Percentiles rank a stretch among this genome's conserved stretches.
Conservation (phyloP, 1,284 basidiomycete species). For the Apiotrichum akiyoshidainum region DNA sequence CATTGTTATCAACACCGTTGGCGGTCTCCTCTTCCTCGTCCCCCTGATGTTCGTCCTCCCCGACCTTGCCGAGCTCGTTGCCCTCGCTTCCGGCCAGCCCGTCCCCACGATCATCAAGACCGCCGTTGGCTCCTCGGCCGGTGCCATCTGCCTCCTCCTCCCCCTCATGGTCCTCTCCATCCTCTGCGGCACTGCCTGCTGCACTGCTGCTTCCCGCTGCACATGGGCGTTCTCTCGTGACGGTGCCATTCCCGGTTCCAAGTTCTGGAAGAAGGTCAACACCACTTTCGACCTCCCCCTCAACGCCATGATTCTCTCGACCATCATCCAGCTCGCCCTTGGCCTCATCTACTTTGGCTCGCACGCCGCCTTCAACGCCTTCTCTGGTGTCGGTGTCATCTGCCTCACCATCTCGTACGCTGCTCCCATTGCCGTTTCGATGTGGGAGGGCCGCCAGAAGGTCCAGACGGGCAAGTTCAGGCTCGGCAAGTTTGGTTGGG, state of each 20-base stretch:
- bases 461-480: constrained; percentile 32
- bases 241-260: constrained; percentile 50
- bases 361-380: constrained; percentile 44
- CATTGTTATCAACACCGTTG: constrained; percentile 24
- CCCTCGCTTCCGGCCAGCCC: constrained; percentile 50
- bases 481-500: constrained; percentile 47
- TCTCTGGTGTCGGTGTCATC: constrained; percentile 46
- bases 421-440: constrained; percentile 49
- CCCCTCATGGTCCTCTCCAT: constrained; percentile 51
- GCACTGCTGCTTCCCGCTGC: constrained; percentile 41
- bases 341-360: constrained; percentile 50
- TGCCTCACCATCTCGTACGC: constrained; percentile 45
- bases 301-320: constrained; percentile 49
- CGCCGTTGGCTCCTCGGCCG: constrained; percentile 47
- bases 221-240: constrained; percentile 51
- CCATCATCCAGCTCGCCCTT: constrained; percentile 48
- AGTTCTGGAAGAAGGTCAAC: constrained; percentile 45
- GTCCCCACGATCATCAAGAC: constrained; percentile 50
- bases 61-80: constrained; percentile 45
- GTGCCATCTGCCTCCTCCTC: constrained; percentile 52
- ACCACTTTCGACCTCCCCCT: constrained; percentile 48
- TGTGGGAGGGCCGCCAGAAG: constrained; percentile 45
- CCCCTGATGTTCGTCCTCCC: constrained; percentile 53
- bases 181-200: constrained; percentile 47
- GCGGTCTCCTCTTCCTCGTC: constrained; percentile 46